Evolutionary conservation across 345 rosid species (phyloP).

Genomic region (Rhodomyrtus tomentosa): DNA sequence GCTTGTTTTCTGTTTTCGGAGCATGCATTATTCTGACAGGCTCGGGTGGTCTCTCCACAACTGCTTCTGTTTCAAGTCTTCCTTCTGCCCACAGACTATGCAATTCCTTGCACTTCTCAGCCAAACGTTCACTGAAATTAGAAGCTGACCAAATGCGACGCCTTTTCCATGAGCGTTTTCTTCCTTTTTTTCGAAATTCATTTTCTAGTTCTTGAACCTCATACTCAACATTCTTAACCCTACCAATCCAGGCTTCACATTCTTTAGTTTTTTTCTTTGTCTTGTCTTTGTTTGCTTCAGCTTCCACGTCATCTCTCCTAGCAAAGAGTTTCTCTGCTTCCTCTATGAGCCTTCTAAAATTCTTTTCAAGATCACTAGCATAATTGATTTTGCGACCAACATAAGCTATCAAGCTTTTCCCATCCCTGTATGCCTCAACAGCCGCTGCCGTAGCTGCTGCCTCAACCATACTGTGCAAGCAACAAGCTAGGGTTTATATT

Average conservation of each 20-base stretch:
- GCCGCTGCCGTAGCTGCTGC: slow-evolving; percentile 5
- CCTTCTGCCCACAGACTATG: slow-evolving; percentile 5
- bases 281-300: slow-evolving; percentile 1
- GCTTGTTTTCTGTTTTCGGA: slow-evolving; percentile 3
- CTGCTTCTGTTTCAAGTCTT: background rate
- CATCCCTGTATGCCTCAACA: slow-evolving; percentile 7
- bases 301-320: slow-evolving; percentile 5
- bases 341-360: background rate
- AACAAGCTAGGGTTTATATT: background rate
- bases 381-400: background rate
- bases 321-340: slow-evolving; percentile 9
- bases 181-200: background rate
- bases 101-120: slow-evolving; percentile 1
- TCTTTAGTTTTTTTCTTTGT: slow-evolving; percentile 1
- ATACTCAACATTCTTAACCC: background rate
- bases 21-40: slow-evolving; percentile 11
- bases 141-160: background rate
- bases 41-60: slow-evolving; percentile 16
- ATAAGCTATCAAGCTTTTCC: background rate
- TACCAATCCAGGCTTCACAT: slow-evolving; percentile 1
- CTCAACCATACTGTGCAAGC: slow-evolving; percentile 3
- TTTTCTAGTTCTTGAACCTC: background rate
- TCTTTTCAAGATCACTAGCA: slow-evolving; percentile 1
- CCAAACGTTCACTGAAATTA: slow-evolving; percentile 5
- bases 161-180: background rate